These are phyloP conservation scores for Penicillium pancosmium DNA, from an alignment of 495 filamentous ascomycete species.

Conservation along the genomic window DNA sequence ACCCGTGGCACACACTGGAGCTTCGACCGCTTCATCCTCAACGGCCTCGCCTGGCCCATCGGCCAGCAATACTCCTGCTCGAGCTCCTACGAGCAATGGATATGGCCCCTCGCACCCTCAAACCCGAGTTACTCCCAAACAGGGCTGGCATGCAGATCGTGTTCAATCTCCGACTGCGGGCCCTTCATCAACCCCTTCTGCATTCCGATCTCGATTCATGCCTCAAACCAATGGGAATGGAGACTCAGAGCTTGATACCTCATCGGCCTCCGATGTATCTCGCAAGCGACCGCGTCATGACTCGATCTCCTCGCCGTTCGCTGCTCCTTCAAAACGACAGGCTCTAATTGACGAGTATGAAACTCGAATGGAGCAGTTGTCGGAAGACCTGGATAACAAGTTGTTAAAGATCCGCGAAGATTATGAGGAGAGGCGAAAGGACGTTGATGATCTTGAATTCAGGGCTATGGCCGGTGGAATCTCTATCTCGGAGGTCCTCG, in stretches of 20 bases:
- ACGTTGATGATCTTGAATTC: constrained; percentile 6
- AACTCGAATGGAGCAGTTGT: constrained; percentile 14
- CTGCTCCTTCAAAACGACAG: constrained; percentile 10
- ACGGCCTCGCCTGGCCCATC: background rate
- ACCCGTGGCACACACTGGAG: background rate
- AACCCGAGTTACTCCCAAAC: background rate
- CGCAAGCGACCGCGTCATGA: constrained; percentile 28
- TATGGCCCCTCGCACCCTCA: constrained; percentile 1
- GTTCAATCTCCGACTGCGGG: background rate
- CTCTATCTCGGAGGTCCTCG: constrained; percentile 31
- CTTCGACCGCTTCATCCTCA: background rate
- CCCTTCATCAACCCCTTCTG: constrained; percentile 19
- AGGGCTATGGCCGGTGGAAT: constrained; percentile 11
- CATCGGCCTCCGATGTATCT: constrained; percentile 5
- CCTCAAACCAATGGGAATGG: background rate
- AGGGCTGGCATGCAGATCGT: constrained; percentile 1
- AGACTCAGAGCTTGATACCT: background rate
- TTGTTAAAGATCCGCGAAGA: constrained; percentile 6
- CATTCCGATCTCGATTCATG: constrained; percentile 23
- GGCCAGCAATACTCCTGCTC: background rate
- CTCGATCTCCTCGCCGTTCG: constrained; percentile 11
- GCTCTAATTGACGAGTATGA: constrained; percentile 4
- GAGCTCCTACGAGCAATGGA: background rate
- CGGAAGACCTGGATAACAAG: constrained; percentile 6
- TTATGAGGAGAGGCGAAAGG: constrained; percentile 9